Conservation (phyloP, 768 basidiomycete genomes). For the Calvatia gigantea region DNA sequence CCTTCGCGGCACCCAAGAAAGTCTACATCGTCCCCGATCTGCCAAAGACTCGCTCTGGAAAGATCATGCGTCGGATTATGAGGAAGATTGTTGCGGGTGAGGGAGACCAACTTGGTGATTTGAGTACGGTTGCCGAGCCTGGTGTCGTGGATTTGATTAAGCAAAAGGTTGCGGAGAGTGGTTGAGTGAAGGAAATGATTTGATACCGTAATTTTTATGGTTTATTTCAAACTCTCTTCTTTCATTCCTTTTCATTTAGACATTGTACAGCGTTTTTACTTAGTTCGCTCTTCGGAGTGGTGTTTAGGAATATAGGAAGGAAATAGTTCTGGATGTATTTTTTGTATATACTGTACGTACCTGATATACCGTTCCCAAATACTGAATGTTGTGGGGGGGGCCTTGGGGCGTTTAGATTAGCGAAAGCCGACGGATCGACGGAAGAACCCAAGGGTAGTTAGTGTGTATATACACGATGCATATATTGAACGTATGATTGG, state of each 20-base stretch:
- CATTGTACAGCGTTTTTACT: too few species aligned
- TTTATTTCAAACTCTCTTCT: background rate
- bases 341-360: too few species aligned
- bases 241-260: too few species aligned
- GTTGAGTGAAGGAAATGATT: slow-evolving; percentile 7
- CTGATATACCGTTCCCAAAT: too few species aligned
- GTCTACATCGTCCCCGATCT: slow-evolving; percentile 79
- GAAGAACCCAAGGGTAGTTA: background rate
- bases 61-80: slow-evolving; percentile 97
- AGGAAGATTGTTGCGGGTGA: slow-evolving; percentile 95
- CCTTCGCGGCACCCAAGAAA: slow-evolving; percentile 96
- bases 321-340: too few species aligned
- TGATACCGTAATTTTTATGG: too few species aligned
- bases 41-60: slow-evolving; percentile 94
- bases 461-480: background rate
- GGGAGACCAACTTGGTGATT: slow-evolving; percentile 92
- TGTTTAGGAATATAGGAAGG: too few species aligned
- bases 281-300: too few species aligned
- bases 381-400: too few species aligned
- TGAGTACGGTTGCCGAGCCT: slow-evolving; percentile 91
- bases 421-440: background rate
- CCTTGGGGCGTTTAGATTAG: background rate
- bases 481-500: background rate
- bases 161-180: slow-evolving; percentile 58
- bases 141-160: slow-evolving; percentile 82